Base-by-base conservation (phyloP, 1,284 basidiomycete genomes). In the Cerioporus squamosus region DNA sequence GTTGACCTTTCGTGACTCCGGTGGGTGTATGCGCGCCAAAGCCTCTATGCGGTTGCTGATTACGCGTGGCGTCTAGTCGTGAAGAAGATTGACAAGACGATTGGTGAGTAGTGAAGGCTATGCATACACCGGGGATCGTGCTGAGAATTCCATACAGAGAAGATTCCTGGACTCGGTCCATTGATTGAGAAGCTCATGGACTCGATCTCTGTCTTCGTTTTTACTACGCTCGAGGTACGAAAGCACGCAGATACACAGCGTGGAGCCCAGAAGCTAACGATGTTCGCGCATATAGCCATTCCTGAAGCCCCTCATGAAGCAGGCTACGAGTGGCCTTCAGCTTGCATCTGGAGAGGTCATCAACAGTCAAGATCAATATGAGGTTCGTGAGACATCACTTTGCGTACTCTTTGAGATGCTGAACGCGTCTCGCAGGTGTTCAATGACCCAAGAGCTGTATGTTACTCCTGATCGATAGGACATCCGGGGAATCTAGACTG, bases 71-170 rank as follows among this genome's bases (percentile, higher is more conserved):
- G 20, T 44, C 14, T 48, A 85, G 85, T 91, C 20, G 86, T 88
- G 72, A 97, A 96, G 83, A 89, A 87, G 72, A 94, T 98, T 55
- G 87, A 90, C 69, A 86, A 83, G 65, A 95, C 90, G 0, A 95
- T 97, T 61, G 91, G 90, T 81, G 70, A 67, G 74, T n/a, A n/a
- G n/a, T 81, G 17, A 39, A 23, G 22, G 22, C 15, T 17, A 12
- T 10, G 10, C 9, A 6, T 7, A 15, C 5, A 26, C 12, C 18
- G 12, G 36, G 24, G 0, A 39, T 48, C 10, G 38, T 2, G 3
- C 18, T 24, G 20, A 14, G 8, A 18, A 1, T 14, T 44, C 5
- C n/a, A 3, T 20, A 2, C 59, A 83, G 88, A 91, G 72, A 88
- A 84, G 71, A 90, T 91, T 44, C 88, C 88, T 7, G 88, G 88